Evolutionary conservation across 169 alveolate species (phyloP).

Genomic region (Cryptosporidium meleagridis): DNA sequence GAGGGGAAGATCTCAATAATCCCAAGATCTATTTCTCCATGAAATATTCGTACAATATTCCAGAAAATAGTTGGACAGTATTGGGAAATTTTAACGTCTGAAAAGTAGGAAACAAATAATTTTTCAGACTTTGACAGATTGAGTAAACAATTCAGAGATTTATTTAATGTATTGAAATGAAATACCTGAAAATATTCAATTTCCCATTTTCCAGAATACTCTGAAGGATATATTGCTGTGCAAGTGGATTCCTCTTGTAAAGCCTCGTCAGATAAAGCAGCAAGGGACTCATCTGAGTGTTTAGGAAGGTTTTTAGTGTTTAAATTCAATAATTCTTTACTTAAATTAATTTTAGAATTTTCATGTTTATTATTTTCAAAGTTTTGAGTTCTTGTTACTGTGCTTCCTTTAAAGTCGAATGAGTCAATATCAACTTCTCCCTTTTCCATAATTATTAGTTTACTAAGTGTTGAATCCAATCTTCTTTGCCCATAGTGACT

Average conservation of each 20-base stretch:
- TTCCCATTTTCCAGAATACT: constrained; percentile 1
- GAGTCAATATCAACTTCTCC: background rate
- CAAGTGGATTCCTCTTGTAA: constrained; percentile 6
- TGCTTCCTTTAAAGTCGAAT: background rate
- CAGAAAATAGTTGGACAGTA: constrained; percentile 33
- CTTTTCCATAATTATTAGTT: background rate
- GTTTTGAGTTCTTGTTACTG: background rate
- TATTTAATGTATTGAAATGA: background rate
- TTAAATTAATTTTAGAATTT: background rate
- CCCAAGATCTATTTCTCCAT: constrained; percentile 23
- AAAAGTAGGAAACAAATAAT: background rate
- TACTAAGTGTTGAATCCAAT: background rate
- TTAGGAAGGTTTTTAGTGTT: background rate
- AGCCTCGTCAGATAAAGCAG: background rate
- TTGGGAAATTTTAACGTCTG: constrained; percentile 1
- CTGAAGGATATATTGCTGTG: constrained; percentile 9
- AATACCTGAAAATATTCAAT: constrained; percentile 17
- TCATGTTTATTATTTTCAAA: background rate
- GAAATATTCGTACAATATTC: constrained; percentile 28
- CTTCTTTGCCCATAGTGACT: constrained; percentile 16
- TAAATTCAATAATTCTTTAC: background rate
- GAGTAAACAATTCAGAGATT: background rate
- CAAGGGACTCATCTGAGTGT: background rate
- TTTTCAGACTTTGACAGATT: background rate
- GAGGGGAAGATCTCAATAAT: background rate